Conservation (phyloP, 2,329 filamentous ascomycete genomes). For the Sporothrix brunneoviolacea region DNA sequence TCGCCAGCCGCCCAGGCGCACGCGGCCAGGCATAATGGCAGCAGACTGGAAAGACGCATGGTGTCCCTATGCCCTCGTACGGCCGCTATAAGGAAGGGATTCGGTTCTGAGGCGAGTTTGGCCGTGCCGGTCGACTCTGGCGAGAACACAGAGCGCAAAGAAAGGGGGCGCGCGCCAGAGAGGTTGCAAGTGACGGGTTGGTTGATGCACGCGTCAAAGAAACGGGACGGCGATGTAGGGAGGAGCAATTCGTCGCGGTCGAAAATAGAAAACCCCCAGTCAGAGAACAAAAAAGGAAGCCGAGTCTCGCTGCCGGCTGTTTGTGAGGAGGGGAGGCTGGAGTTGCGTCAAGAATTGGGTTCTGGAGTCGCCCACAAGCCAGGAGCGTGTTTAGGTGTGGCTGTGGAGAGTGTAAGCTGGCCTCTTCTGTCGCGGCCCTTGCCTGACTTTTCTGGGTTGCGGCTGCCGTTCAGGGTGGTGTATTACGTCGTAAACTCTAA, state of each 20-base stretch:
- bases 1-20: slow-evolving; percentile 46
- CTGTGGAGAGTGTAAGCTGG: slow-evolving; percentile 20
- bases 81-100: not conserved
- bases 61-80: not conserved
- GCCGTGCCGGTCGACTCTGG: not conserved
- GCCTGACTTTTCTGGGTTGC: too few relatives aligned
- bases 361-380: not conserved
- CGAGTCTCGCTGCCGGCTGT: not conserved
- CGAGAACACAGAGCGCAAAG: too few relatives aligned
- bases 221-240: not conserved
- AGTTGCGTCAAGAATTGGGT: not conserved
- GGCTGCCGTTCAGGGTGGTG: too few relatives aligned
- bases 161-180: not conserved
- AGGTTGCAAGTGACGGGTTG: too few relatives aligned
- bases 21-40: slow-evolving; percentile 43
- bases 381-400: slow-evolving; percentile 10
- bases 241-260: not conserved
- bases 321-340: not conserved
- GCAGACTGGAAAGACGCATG: slow-evolving; percentile 43
- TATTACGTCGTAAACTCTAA: slow-evolving; percentile 10
- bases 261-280: not conserved
- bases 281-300: slow-evolving; percentile 1
- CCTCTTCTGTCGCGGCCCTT: slow-evolving; percentile 19
- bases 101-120: not conserved
- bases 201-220: too few relatives aligned